These are phyloP conservation scores for Phlebiopsis flavidoalba DNA, from an alignment of 768 basidiomycete species.

Conservation along the genomic window DNA sequence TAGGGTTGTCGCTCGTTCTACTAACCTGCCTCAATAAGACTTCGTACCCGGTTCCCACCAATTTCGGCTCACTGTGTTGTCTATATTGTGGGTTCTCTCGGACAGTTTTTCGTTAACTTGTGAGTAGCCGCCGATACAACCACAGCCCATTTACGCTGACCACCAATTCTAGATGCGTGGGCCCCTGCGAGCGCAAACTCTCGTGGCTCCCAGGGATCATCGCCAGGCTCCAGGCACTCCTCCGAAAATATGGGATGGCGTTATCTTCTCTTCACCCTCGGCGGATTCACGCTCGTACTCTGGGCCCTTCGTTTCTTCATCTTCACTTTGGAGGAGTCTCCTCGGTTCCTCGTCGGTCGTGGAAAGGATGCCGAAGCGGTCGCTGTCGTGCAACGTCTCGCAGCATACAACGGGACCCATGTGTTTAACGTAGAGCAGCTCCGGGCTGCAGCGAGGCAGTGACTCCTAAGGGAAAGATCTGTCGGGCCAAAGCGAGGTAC, in stretches of 20 bases:
- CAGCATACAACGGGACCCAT: conserved; percentile 43
- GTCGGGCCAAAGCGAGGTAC: too few species aligned
- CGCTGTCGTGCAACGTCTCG: conserved; percentile 41
- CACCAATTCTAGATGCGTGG: conserved; percentile 34
- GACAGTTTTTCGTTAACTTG: conserved; percentile 48
- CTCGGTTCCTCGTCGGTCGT: conserved; percentile 50
- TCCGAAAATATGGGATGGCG: conserved; percentile 61
- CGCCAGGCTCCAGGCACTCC: conserved; percentile 29
- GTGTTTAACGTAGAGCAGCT: conserved; percentile 43
- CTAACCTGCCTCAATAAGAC: conserved; percentile 33
- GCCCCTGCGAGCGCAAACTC: conserved; percentile 48
- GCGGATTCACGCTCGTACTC: conserved; percentile 47
- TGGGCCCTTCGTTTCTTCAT: conserved; percentile 48
- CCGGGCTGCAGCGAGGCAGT: conserved; percentile 20
- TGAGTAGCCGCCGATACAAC: conserved; percentile 16
- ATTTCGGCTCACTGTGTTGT: conserved; percentile 51
- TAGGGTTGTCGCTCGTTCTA: neutral
- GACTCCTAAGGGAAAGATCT: too few species aligned
- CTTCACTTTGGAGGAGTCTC: conserved; percentile 53
- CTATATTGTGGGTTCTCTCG: conserved; percentile 58
- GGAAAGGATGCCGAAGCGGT: conserved; percentile 50
- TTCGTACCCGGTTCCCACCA: conserved; percentile 50
- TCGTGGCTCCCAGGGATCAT: conserved; percentile 36
- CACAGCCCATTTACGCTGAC: neutral
- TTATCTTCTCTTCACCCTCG: conserved; percentile 50